These are phyloP conservation scores for Flaveria floridana DNA, from an alignment of 140 eudicot genomes.

Conservation along the genomic window DNA sequence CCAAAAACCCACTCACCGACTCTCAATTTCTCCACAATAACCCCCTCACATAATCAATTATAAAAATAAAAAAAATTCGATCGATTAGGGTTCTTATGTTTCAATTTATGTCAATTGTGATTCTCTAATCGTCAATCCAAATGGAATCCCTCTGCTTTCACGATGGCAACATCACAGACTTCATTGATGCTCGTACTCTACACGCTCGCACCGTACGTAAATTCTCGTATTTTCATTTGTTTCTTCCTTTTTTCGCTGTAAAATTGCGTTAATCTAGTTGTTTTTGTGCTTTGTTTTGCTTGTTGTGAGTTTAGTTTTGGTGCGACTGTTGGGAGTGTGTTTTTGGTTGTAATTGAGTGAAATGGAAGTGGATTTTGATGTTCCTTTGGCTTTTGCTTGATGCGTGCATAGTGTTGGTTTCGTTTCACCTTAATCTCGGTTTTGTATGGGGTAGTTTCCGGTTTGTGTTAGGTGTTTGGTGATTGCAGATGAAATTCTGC, in stretches of 20 bases:
- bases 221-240: neutral
- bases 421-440: neutral
- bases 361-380: constrained; percentile 18
- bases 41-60: constrained; percentile 17
- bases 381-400: neutral
- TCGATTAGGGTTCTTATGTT: constrained; percentile 21
- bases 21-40: constrained; percentile 13
- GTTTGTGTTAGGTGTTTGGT: constrained; percentile 9
- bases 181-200: constrained; percentile 58
- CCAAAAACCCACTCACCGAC: constrained; percentile 39
- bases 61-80: neutral
- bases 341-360: neutral
- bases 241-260: neutral
- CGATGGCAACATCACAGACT: constrained; percentile 75
- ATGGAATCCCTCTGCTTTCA: constrained; percentile 64
- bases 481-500: neutral
- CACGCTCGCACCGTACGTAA: constrained; percentile 52
- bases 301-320: constrained; percentile 10
- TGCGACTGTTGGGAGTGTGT: too few species aligned
- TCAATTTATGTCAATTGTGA: neutral
- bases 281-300: too few species aligned
- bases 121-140: constrained; percentile 17
- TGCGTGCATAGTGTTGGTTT: constrained; percentile 10
- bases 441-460: neutral
- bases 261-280: too few species aligned